Evolutionary conservation across 2,329 filamentous ascomycete genomes (phyloP), one percentile per base, ranked within the genome.

Genomic region (Phialocephala sp.): DNA sequence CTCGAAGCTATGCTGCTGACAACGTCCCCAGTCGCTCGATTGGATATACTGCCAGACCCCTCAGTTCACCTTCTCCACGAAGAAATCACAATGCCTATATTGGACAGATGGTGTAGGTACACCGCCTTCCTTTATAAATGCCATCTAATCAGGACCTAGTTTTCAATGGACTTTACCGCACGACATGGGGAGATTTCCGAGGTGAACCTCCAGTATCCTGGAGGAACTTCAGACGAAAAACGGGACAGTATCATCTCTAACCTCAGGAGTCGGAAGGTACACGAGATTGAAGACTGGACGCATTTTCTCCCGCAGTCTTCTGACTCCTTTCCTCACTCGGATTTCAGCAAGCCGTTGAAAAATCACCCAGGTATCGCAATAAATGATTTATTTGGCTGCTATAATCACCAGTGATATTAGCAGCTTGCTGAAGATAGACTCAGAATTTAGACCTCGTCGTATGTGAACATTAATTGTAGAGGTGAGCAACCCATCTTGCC

Each of bases 41-140:
- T 97, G 93, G 93, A 90, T 90, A 65, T 97, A 90, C 78, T 86
- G 86, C 2, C 93, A 97, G 79, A 97, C 94, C 1, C 94, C 94
- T 0, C 89, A 89, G 63, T 97, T 97, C 50, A 35, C 50, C 14
- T 54, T 54, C 15, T 35, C 24, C 27, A 32, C 27, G 27, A 32
- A 3, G 27, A 32, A 32, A 32, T 32, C 27, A 6, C 27, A 32
- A 32, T 32, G 27, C 27, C 27, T 32, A 6, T 6, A 3, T 32
- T 32, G 27, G 27, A 32, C 60, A 14, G 18, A 54, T 6, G n/a
- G 35, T 27, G 64, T 66, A 59, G 27, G 60, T 20, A 5, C 32
- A 24, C 4, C 2, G 12, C 24, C 11, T 11, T 27, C 22, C 39
- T 27, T 6, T 4, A 37, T 27, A 8, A 2, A n/a, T 8, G 2